These are phyloP conservation scores for Saturnispora serradocipensis DNA, from an alignment of 805 yeast species.

Conservation along the genomic window DNA sequence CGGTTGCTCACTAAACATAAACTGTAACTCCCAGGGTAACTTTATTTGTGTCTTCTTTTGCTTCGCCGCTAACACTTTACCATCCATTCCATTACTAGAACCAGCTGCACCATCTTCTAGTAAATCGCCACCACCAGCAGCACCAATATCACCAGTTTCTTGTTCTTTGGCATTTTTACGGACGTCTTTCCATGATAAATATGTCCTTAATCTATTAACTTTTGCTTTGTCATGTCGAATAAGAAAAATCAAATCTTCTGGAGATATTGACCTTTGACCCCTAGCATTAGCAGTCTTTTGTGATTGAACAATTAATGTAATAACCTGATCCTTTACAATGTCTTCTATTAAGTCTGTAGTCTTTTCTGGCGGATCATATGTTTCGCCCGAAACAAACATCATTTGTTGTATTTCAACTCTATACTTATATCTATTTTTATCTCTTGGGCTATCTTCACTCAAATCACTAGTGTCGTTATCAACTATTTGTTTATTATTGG, in stretches of 20 bases:
- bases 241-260: constrained; percentile 88
- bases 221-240: constrained; percentile 92
- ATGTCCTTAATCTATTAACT: constrained; percentile 83
- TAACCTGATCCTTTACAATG: constrained; percentile 89
- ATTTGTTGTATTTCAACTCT: constrained; percentile 92
- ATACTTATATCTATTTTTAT: constrained; percentile 54
- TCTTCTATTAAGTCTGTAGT: constrained; percentile 92
- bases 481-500: neutral
- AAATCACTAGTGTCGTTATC: neutral
- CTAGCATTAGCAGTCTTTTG: constrained; percentile 67
- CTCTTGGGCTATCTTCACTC: constrained; percentile 10
- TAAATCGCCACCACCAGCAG: constrained; percentile 26
- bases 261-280: constrained; percentile 75
- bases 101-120: constrained; percentile 26
- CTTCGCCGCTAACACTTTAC: constrained; percentile 37
- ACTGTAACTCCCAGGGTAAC: constrained; percentile 91
- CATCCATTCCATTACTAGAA: constrained; percentile 29
- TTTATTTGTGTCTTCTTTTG: constrained; percentile 70
- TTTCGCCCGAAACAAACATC: constrained; percentile 98
- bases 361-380: constrained; percentile 87
- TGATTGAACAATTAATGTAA: constrained; percentile 70
- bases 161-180: constrained; percentile 66
- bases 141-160: constrained; percentile 39
- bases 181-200: constrained; percentile 93
- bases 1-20: constrained; percentile 89